Percentiles rank a stretch among this genome's conserved stretches.
These are phyloP conservation scores for Monosporascus sp. DNA, from an alignment of 2,329 filamentous ascomycete genomes.

Conservation along the genomic window DNA sequence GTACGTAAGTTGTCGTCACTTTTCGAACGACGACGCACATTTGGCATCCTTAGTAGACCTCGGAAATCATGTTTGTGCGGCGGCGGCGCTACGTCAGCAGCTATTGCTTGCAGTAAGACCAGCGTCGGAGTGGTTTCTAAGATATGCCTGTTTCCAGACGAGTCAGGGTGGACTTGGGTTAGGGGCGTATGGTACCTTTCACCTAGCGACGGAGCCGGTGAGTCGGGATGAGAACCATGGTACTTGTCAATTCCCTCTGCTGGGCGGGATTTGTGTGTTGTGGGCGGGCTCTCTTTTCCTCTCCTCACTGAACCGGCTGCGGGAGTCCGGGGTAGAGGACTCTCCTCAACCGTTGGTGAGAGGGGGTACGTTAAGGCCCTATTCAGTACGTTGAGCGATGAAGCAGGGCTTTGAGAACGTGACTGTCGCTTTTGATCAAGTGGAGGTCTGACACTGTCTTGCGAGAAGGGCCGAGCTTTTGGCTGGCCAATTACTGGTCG, in stretches of 20 bases:
- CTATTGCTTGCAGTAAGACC: not conserved
- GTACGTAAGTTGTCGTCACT: no score
- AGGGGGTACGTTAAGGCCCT: constrained; percentile 14
- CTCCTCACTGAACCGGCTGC: not conserved
- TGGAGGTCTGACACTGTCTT: constrained; percentile 5
- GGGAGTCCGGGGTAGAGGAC: constrained; percentile 4
- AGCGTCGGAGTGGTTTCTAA: not conserved
- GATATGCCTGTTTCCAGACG: not conserved
- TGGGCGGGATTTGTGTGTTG: not conserved
- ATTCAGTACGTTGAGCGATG: constrained; percentile 5
- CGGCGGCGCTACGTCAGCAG: no score
- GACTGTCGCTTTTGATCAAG: constrained; percentile 10
- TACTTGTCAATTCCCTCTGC: not conserved
- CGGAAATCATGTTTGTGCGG: no score
- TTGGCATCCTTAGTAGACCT: no score
- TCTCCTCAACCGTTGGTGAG: constrained; percentile 27
- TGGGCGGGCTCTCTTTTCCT: not conserved
- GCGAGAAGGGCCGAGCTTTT: not conserved
- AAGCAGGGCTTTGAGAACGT: constrained; percentile 10
- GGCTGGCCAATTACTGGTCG: constrained; percentile 8
- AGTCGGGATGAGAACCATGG: not conserved
- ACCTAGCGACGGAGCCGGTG: not conserved
- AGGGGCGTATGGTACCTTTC: not conserved
- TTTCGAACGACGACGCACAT: no score
- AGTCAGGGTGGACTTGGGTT: no score